Evolutionary conservation across 2,329 filamentous ascomycete species (phyloP).

Genomic region (Dactylellina cionopaga): DNA sequence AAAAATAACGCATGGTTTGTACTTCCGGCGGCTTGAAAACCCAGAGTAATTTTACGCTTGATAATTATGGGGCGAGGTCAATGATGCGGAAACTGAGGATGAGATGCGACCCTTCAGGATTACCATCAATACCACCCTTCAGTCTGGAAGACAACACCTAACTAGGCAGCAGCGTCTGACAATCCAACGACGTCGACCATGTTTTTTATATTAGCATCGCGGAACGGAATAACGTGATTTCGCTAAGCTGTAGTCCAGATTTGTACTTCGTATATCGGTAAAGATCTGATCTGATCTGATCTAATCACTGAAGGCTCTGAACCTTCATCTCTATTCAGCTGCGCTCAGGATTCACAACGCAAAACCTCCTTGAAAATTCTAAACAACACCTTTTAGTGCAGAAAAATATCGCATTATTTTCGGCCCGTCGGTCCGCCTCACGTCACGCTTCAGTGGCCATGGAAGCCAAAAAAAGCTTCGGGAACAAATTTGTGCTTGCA

Average conservation of each 20-base stretch:
- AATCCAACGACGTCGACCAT: slow-evolving; percentile 34
- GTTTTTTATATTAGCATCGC: slow-evolving; percentile 45
- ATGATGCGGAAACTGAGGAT: too few species aligned
- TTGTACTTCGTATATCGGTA: too few species aligned
- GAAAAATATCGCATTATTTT: neutral
- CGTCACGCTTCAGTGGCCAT: neutral
- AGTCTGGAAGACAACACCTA: slow-evolving; percentile 7
- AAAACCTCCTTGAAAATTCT: too few species aligned
- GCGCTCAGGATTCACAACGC: too few species aligned
- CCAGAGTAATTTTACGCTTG: too few species aligned
- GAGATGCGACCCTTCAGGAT: neutral
- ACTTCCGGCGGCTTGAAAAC: neutral
- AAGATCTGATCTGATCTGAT: too few species aligned
- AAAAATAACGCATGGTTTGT: slow-evolving; percentile 19
- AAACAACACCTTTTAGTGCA: too few species aligned
- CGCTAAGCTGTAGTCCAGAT: slow-evolving; percentile 31
- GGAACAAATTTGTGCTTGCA: slow-evolving; percentile 12
- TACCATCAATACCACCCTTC: neutral
- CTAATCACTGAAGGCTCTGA: too few species aligned
- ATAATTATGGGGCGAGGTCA: too few species aligned
- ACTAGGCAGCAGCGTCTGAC: slow-evolving; percentile 37
- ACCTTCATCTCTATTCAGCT: too few species aligned
- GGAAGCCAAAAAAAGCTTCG: slow-evolving; percentile 9
- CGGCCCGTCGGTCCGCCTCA: slow-evolving; percentile 34
- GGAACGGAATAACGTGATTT: slow-evolving; percentile 45